phyloP scores from a whole-genome alignment of 805 yeast genomes.

The Teunomyces panamensis region DNA sequence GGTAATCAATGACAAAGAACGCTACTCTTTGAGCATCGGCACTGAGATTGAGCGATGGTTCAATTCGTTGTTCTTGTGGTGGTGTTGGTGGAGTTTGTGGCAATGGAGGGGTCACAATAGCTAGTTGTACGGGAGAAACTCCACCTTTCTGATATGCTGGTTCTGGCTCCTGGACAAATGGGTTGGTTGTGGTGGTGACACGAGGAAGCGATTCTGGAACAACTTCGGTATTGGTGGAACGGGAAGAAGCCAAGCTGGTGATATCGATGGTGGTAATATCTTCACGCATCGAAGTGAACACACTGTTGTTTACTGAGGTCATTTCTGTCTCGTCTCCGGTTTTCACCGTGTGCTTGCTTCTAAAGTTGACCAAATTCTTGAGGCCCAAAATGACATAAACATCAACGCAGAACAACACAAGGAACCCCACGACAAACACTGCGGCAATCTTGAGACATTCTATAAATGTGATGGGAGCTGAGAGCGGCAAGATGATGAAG shows the following conservation, averaged over 20 bases:
- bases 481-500: conserved; percentile 66
- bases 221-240: not conserved
- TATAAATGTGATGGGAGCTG: conserved; percentile 59
- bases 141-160: conserved; percentile 4
- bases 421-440: conserved; percentile 65
- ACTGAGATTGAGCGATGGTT: not conserved
- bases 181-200: not conserved
- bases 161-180: conserved; percentile 6
- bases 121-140: not conserved
- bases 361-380: conserved; percentile 9
- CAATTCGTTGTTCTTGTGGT: not conserved
- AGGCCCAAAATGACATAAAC: conserved; percentile 36
- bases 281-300: conserved; percentile 25
- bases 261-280: conserved; percentile 41
- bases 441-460: conserved; percentile 76
- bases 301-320: conserved; percentile 9
- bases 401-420: conserved; percentile 45
- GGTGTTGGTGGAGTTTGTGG: not conserved
- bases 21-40: conserved; percentile 16
- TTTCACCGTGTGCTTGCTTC: conserved; percentile 7
- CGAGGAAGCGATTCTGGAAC: no score
- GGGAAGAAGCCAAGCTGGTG: not conserved
- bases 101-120: not conserved
- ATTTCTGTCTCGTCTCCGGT: conserved; percentile 15
- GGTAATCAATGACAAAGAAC: conserved; percentile 38